Conservation (phyloP, 495 filamentous ascomycete species). For the Acidomyces sp. region DNA sequence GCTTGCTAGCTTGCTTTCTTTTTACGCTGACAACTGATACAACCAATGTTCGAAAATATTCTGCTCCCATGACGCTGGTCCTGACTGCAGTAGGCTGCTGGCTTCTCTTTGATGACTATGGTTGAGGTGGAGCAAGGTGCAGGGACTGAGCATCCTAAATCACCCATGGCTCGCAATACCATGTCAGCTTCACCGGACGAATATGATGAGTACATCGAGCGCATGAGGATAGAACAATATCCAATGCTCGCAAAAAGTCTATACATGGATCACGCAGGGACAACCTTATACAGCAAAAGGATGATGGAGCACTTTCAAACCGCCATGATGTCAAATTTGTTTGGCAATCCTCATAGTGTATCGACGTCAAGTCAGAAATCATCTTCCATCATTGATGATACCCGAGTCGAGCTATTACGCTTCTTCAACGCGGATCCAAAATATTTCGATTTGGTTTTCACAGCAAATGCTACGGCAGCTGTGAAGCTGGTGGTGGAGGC, state of each 20-base stretch:
- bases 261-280: conserved; percentile 90
- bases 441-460: conserved; percentile 80
- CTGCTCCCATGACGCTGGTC: conserved; percentile 9
- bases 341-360: conserved; percentile 85
- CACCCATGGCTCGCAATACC: background rate
- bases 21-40: too few species aligned
- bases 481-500: conserved; percentile 76
- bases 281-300: conserved; percentile 69
- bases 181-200: background rate
- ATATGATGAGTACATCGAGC: conserved; percentile 57
- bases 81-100: conserved; percentile 6
- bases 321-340: conserved; percentile 65
- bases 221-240: conserved; percentile 59
- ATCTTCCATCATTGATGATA: conserved; percentile 58
- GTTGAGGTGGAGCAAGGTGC: conserved; percentile 1
- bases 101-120: conserved; percentile 10
- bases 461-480: conserved; percentile 81
- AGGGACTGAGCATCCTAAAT: background rate
- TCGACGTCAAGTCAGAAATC: conserved; percentile 70
- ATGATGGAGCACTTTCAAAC: conserved; percentile 62
- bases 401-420: conserved; percentile 54
- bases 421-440: conserved; percentile 79
- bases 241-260: conserved; percentile 56
- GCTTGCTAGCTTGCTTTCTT: too few species aligned
- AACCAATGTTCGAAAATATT: too few species aligned